Base-by-base conservation (phyloP, 2,329 filamentous ascomycete species). In the Calonectria henricotiae region DNA sequence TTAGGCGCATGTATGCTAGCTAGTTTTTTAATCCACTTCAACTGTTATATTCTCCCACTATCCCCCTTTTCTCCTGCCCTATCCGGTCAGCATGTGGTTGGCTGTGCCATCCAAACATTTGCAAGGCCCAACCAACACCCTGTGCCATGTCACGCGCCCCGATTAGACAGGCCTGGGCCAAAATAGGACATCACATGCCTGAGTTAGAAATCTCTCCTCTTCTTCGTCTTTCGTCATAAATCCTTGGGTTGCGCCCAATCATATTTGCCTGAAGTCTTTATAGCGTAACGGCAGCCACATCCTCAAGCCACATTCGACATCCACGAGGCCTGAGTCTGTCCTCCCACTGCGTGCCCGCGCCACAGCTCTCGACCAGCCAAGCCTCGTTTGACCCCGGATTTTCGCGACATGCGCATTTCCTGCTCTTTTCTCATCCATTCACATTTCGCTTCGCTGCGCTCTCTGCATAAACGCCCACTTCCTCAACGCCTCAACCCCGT, bases 311-410 rank as follows among this genome's bases (percentile, higher is more conserved):
- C 67, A 61, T 12, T 15, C n/a, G 32, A 17, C n/a, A 11, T 5
- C 67, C 67, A 60, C 35, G 49, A 65, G 67, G 55, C 51, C 58
- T 39, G 63, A 5, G 20, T 25, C 43, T 62, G 61, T 65, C 51
- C 35, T 41, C n/a, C 51, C 66, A 72, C 69, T 66, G 12, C 71
- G 71, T 9, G 17, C 35, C 51, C 41, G 44, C 69, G 68, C 62
- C 65, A 69, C 74, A 77, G 30, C 47, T 32, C 23, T 49, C 55
- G 27, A 65, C 73, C 71, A 46, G 60, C 47, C 61, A 70, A 74
- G 71, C 70, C 65, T 70, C 62, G 63, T 67, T 67, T 43, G 55
- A 76, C 76, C 75, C 76, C 76, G 74, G 75, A 77, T 76, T 77
- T 74, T 68, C 65, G 58, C 73, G 61, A 68, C 69, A n/a, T 60